A percentile compares a stretch with the other conserved stretches of the same genome.
These are phyloP conservation scores for Tetradesmus lagerheimii DNA, from an alignment of 139 green algal genomes.

Conservation along the genomic window DNA sequence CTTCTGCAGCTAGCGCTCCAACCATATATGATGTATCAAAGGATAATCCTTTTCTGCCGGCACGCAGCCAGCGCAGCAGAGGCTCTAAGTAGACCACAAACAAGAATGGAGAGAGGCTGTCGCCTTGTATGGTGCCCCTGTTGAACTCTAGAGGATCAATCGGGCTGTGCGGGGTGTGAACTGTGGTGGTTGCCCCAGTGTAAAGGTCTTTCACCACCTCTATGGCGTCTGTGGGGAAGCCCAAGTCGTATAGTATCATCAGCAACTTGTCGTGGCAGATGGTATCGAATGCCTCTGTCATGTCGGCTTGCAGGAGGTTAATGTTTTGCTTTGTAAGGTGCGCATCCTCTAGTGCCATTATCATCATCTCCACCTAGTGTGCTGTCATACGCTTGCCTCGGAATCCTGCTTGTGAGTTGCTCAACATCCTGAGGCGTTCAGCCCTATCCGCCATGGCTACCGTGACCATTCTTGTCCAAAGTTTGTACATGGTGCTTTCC, in stretches of 20 bases:
- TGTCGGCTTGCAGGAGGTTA: conserved; percentile 46
- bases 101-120: conserved; percentile 55
- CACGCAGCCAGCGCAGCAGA: conserved; percentile 27
- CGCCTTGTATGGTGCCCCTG: conserved; percentile 58
- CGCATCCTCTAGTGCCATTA: conserved; percentile 53
- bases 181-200: conserved; percentile 36
- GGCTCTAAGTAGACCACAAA: conserved; percentile 48
- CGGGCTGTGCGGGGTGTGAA: conserved; percentile 4
- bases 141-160: conserved; percentile 45
- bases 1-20: neutral
- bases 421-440: conserved; percentile 31
- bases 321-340: conserved; percentile 34
- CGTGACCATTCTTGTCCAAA: conserved; percentile 56
- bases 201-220: conserved; percentile 59
- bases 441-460: conserved; percentile 26
- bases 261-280: conserved; percentile 59
- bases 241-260: conserved; percentile 52
- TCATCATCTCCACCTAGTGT: conserved; percentile 26
- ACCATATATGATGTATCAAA: no score
- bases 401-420: conserved; percentile 58
- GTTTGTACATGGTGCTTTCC: conserved; percentile 55
- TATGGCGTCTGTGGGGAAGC: conserved; percentile 52
- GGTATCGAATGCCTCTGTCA: conserved; percentile 64
- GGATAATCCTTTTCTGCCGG: neutral
- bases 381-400: conserved; percentile 1